phyloP scores from a whole-genome alignment of 768 basidiomycete species.

The Boletus sp. region DNA sequence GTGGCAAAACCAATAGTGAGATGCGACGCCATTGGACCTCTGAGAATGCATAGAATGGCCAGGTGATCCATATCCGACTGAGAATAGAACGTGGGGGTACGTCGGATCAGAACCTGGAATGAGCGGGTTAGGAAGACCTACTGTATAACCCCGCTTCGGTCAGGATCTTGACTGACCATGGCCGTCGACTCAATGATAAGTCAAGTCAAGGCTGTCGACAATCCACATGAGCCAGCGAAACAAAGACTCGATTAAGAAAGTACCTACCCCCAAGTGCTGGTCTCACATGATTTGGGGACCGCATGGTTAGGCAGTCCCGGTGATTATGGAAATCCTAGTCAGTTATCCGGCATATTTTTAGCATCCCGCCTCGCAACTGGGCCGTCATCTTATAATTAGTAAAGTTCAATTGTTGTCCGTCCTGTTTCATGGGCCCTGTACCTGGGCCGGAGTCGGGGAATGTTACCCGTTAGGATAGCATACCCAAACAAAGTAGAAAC shows the following conservation, averaged over 20 bases:
- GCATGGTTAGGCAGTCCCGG: not conserved
- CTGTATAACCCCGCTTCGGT: not conserved
- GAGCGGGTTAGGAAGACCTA: not conserved
- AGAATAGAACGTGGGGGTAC: not conserved
- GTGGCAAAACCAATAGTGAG: not conserved
- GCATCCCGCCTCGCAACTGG: too few species aligned
- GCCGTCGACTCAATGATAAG: not conserved
- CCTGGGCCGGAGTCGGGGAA: too few species aligned
- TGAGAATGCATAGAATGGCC: not conserved
- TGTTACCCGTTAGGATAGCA: too few species aligned
- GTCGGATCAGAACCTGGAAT: not conserved
- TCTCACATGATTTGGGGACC: not conserved
- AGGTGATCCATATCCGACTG: too few species aligned
- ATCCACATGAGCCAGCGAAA: not conserved
- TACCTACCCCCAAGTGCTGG: not conserved
- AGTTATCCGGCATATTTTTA: too few species aligned
- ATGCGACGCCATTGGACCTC: not conserved
- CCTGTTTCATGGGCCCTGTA: too few species aligned
- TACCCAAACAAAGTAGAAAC: too few species aligned
- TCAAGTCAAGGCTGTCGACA: not conserved
- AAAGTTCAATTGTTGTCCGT: too few species aligned
- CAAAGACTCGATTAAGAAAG: not conserved
- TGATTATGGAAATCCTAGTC: too few species aligned
- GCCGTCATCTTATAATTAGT: too few species aligned
- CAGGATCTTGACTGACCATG: not conserved